Evolutionary conservation across 768 basidiomycete species (phyloP), one percentile per base, ranked within the genome.

Genomic region (Holtermannia corniformis): DNA sequence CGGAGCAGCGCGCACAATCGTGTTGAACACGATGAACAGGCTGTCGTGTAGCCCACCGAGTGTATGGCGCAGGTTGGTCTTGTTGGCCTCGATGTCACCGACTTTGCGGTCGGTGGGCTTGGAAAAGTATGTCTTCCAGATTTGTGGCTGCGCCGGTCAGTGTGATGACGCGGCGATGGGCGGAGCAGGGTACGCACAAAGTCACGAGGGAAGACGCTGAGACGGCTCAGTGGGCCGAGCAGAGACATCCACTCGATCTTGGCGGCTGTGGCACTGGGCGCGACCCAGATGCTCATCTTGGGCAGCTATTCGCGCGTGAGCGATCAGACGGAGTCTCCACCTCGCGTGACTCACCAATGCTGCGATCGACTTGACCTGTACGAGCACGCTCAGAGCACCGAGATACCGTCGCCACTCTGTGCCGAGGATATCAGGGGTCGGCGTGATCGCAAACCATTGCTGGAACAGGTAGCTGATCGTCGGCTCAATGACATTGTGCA

Each of bases 181-280:
- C n/a, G 3, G 46, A 21, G 25, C 25, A 4, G 47, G 28, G 5
- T 13, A 54, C 64, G 74, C 67, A 92, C 85, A 83, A 88, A 92
- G 78, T 97, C 86, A 50, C 81, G 75, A n/a, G 83, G 79, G 67
- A 93, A 96, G 4, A 91, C 82, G 37, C 85, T 84, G 49, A 97
- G 76, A 27, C 90, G 77, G 56, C 85, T 81, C 23, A 96, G 72
- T 0, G 89, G 90, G 0, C 95, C 95, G 59, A 97, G 74, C 41
- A 96, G 46, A 0, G 71, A 72, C 52, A 75, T 65, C 60, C 74
- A 47, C 82, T 86, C 57, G 72, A 74, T 49, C 32, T 68, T 69
- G 5, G 65, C 62, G 3, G 71, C 66, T 0, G 58, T 58, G 0
- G 67, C 70, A 19, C 42, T 57, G 1, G 56, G 55, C 14, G 64